These are phyloP conservation scores for Ballota nigra DNA, from an alignment of 257 asterid genomes.

Conservation along the genomic window DNA sequence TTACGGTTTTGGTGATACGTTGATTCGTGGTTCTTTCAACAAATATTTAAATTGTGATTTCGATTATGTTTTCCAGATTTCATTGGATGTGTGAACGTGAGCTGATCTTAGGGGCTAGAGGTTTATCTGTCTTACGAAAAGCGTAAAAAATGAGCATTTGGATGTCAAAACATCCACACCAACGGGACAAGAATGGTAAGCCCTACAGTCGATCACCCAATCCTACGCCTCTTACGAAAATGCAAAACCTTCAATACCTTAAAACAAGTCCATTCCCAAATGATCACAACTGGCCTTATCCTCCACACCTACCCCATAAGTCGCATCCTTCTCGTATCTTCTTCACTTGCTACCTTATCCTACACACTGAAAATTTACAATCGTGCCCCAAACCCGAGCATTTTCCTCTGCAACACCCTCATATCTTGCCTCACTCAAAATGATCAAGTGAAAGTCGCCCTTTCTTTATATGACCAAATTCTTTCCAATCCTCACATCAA, in stretches of 20 bases:
- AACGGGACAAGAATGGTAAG: constrained; percentile 45
- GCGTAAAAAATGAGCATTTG: constrained; percentile 27
- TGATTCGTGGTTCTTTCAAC: not conserved
- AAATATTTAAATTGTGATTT: not conserved
- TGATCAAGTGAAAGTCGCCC: constrained; percentile 35
- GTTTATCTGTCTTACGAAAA: constrained; percentile 1
- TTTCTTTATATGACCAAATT: constrained; percentile 44
- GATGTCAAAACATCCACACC: constrained; percentile 12
- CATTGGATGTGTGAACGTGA: constrained; percentile 2
- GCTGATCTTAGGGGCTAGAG: constrained; percentile 11
- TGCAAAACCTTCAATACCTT: constrained; percentile 56
- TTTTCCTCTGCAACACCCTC: constrained; percentile 66
- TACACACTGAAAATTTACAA: constrained; percentile 51
- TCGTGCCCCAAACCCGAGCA: constrained; percentile 46
- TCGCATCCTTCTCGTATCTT: constrained; percentile 53
- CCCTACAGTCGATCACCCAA: constrained; percentile 50
- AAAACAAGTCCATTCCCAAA: constrained; percentile 58
- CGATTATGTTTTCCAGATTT: constrained; percentile 16
- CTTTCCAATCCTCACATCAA: constrained; percentile 25
- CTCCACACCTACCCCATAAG: constrained; percentile 71
- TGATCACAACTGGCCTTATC: constrained; percentile 61
- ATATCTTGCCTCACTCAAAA: constrained; percentile 47
- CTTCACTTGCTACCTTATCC: constrained; percentile 43
- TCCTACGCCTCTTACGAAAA: constrained; percentile 39
- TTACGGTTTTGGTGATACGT: not conserved